phyloP scores from a whole-genome alignment of 2,329 filamentous ascomycete species.

The Lasiodiplodia citricola region DNA sequence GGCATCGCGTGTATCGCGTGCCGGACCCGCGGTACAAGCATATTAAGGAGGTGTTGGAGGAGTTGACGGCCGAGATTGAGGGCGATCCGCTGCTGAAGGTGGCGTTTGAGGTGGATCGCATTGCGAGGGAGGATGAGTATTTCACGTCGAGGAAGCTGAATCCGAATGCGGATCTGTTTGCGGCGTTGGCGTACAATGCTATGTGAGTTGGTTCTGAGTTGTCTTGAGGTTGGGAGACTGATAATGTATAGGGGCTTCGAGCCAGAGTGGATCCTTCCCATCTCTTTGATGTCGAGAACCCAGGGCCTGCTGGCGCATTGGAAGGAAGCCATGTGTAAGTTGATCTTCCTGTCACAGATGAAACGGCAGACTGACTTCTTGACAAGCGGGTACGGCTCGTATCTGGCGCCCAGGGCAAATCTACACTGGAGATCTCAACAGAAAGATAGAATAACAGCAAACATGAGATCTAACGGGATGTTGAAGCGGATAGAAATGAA shows the following conservation, averaged over 20 bases:
- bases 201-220: constrained; percentile 37
- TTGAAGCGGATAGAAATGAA: too few relatives aligned
- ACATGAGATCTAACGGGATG: too few relatives aligned
- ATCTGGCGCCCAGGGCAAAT: constrained; percentile 9
- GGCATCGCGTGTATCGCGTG: constrained; percentile 62
- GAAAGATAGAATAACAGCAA: background rate
- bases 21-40: constrained; percentile 59
- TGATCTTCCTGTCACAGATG: accelerated
- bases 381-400: background rate
- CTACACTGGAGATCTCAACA: background rate
- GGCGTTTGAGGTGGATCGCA: constrained; percentile 46
- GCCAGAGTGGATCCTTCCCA: constrained; percentile 3
- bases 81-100: constrained; percentile 44
- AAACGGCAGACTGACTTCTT: background rate
- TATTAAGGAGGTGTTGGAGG: constrained; percentile 56
- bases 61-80: constrained; percentile 33
- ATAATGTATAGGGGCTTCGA: background rate
- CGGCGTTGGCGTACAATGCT: constrained; percentile 50
- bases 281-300: background rate
- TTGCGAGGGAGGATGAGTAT: constrained; percentile 45
- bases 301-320: background rate
- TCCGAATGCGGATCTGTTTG: constrained; percentile 54
- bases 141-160: constrained; percentile 46
- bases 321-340: constrained; percentile 7
- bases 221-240: background rate